Percentiles rank a stretch among this genome's conserved stretches.
These are phyloP conservation scores for Heliosperma pusillum DNA, from an alignment of 148 eudicot genomes.

Conservation along the genomic window DNA sequence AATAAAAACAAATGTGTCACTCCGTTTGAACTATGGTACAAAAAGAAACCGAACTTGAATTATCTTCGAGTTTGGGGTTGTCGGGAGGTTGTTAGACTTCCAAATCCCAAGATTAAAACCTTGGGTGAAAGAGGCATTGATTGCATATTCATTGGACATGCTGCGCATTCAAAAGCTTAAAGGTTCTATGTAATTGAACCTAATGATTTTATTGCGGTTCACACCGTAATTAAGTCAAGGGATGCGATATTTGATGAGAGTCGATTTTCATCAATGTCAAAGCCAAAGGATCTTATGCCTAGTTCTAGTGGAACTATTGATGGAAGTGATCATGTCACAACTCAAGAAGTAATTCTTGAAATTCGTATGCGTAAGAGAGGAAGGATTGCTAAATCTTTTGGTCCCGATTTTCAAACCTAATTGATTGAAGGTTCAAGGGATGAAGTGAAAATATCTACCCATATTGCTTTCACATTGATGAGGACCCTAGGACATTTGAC, in stretches of 20 bases:
- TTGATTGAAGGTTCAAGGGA: neutral
- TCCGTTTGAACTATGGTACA: slow-evolving; percentile 21
- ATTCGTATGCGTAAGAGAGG: neutral
- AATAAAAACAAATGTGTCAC: slow-evolving; percentile 8
- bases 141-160: slow-evolving; percentile 20
- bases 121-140: slow-evolving; percentile 18
- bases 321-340: neutral
- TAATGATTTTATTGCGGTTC: slow-evolving; percentile 4
- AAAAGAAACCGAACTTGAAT: slow-evolving; percentile 10
- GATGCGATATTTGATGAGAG: slow-evolving; percentile 18
- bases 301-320: neutral
- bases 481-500: slow-evolving; percentile 5
- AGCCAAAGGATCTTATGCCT: no score
- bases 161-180: neutral
- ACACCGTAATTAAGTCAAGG: slow-evolving; percentile 14
- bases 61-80: slow-evolving; percentile 22
- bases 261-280: no score
- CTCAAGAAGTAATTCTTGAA: neutral
- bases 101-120: slow-evolving; percentile 14
- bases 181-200: slow-evolving; percentile 4
- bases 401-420: neutral
- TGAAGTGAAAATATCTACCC: neutral
- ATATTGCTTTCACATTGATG: slow-evolving; percentile 6
- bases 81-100: slow-evolving; percentile 8
- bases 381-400: slow-evolving; percentile 7